Evolutionary conservation across 2,329 filamentous ascomycete genomes (phyloP), one percentile per base, ranked within the genome.

Genomic region (Gaeumannomyces tritici): DNA sequence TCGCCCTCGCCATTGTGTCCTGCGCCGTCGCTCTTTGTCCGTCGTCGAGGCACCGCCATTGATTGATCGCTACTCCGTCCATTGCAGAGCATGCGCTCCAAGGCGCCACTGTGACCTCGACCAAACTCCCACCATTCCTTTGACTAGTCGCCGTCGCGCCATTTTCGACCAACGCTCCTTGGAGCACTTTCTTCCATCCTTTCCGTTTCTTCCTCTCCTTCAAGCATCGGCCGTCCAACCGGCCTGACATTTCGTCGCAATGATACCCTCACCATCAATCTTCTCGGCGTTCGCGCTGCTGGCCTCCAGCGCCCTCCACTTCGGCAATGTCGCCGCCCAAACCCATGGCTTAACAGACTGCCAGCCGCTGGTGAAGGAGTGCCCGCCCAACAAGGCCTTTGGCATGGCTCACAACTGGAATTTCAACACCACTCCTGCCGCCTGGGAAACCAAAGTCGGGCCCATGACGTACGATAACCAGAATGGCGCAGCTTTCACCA

Each of bases 391-490:
- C 72, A 80, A 85, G 2, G 92, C 90, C 15, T 81, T 96, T 24
- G 85, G 87, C 62, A 84, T 84, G 61, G 73, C 80, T 35, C 80
- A 87, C 73, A 78, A 77, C 58, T 89, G 85, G 75, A 73, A 81
- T 71, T 90, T 90, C 78, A 89, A 89, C 71, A 68, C 71, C 31
- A 82, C 78, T 51, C 75, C 74, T n/a, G 78, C 79, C 55, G 77
- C 86, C 29, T 93, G 88, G 85, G 86, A 89, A 67, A 85, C 84
- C 60, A 88, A 84, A 11, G 86, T 86, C 61, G 89, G 90, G 60
- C 75, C 74, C 11, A 79, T 93, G 62, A 76, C 77, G 18, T 92
- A 87, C 72, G 80, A 81, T 63, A 72, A 80, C 18, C 55, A 62
- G 0, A 73, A 77, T n/a, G 90, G 89, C 51, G 89, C 89, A 57